Evolutionary conservation across 805 yeast species (phyloP).

Genomic region (Sungouiozyma intestinalis): DNA sequence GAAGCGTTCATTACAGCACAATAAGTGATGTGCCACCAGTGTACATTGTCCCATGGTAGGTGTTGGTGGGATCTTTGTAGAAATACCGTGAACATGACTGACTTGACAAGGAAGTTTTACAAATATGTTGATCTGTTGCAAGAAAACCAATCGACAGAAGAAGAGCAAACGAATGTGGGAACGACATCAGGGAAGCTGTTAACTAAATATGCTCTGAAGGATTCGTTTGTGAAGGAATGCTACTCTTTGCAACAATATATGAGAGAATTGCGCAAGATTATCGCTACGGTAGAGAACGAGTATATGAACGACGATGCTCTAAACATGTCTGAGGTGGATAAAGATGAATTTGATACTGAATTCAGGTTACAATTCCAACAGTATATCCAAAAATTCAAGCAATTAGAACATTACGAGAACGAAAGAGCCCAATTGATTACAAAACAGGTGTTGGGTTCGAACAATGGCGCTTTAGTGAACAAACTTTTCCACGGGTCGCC

Average conservation of each 20-base stretch:
- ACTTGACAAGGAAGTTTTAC: slow-evolving; percentile 21
- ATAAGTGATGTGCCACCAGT: too few species aligned
- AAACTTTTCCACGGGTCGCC: slow-evolving; percentile 18
- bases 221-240: slow-evolving; percentile 26
- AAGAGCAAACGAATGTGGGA: background rate
- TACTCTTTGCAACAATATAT: slow-evolving; percentile 20
- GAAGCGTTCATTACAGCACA: too few species aligned
- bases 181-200: background rate
- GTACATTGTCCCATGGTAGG: too few species aligned
- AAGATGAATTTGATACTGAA: slow-evolving; percentile 47
- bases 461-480: slow-evolving; percentile 14
- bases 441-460: slow-evolving; percentile 11
- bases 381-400: slow-evolving; percentile 40
- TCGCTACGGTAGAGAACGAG: slow-evolving; percentile 18
- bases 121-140: slow-evolving; percentile 21
- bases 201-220: slow-evolving; percentile 9
- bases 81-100: slow-evolving; percentile 14
- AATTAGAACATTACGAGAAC: slow-evolving; percentile 42
- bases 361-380: slow-evolving; percentile 42
- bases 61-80: background rate
- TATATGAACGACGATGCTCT: slow-evolving; percentile 19
- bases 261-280: slow-evolving; percentile 20
- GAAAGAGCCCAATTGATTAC: slow-evolving; percentile 30
- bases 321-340: slow-evolving; percentile 35
- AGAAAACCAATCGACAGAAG: slow-evolving; percentile 5